phyloP scores from a whole-genome alignment of 139 green algal species.

The Pseudopediastrum boryanum region DNA sequence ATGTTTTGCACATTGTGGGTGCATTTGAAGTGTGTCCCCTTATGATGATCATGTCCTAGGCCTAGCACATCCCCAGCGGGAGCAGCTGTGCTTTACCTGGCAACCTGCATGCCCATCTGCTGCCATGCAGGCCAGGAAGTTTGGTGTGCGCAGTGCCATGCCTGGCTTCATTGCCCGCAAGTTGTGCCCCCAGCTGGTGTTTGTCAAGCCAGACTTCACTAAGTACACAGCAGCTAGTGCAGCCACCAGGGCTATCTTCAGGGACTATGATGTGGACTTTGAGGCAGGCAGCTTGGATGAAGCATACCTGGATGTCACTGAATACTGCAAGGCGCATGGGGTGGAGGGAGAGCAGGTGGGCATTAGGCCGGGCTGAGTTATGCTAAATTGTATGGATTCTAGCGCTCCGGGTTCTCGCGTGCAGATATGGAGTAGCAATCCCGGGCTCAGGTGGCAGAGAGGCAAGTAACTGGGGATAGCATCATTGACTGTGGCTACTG shows the following conservation, averaged over 20 bases:
- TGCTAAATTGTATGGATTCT: background rate
- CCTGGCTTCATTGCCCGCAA: constrained; percentile 86
- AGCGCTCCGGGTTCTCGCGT: background rate
- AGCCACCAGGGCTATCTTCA: constrained; percentile 65
- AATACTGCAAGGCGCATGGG: constrained; percentile 60
- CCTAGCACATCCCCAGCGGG: no score
- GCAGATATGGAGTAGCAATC: background rate
- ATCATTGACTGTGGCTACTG: background rate
- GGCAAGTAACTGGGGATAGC: background rate
- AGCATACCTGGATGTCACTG: constrained; percentile 84
- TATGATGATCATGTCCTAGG: no score
- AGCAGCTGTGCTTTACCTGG: background rate
- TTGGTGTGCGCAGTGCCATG: constrained; percentile 88
- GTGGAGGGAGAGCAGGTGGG: constrained; percentile 54
- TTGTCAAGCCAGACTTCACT: constrained; percentile 54
- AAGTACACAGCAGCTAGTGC: constrained; percentile 58
- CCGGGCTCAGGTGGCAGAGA: background rate
- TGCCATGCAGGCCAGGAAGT: constrained; percentile 68
- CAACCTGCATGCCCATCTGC: no score
- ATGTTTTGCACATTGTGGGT: no score
- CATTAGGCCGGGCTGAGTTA: background rate
- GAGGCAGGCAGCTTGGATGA: constrained; percentile 81
- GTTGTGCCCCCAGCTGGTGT: constrained; percentile 84
- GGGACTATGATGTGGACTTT: constrained; percentile 77
- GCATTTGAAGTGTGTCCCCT: no score